Evolutionary conservation across 306 rosid genomes (phyloP).

Genomic region (Potentilla sterilis): DNA sequence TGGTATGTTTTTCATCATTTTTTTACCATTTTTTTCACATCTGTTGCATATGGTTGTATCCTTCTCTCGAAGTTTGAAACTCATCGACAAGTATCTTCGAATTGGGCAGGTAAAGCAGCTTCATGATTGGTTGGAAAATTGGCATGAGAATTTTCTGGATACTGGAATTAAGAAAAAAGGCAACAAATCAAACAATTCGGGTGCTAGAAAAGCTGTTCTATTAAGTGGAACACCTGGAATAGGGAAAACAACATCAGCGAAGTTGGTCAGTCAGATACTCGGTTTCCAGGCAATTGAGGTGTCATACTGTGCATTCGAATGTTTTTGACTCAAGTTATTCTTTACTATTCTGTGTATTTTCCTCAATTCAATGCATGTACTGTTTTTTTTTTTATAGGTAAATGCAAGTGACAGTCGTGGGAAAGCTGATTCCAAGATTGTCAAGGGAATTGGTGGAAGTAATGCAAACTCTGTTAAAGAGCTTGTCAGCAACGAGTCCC

Average conservation of each 20-base stretch:
- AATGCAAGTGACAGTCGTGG: constrained; percentile 98
- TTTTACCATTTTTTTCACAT: constrained; percentile 8
- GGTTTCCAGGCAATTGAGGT: constrained; percentile 90
- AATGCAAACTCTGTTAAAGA: constrained; percentile 84
- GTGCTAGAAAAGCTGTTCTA: constrained; percentile 71
- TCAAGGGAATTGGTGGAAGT: constrained; percentile 88
- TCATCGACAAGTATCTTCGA: background rate
- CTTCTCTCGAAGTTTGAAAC: constrained; percentile 14
- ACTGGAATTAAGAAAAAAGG: constrained; percentile 59
- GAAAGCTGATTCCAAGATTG: constrained; percentile 89
- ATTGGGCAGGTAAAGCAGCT: constrained; percentile 73
- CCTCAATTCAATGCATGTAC: background rate
- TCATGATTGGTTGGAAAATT: constrained; percentile 78
- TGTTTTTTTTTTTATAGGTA: constrained; percentile 47
- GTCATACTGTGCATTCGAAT: background rate
- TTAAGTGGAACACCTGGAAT: constrained; percentile 96
- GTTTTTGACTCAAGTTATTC: background rate
- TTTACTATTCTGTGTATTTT: background rate
- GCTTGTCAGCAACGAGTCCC: constrained; percentile 62
- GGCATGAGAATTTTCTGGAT: constrained; percentile 81
- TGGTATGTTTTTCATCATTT: constrained; percentile 51
- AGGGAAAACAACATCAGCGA: constrained; percentile 97
- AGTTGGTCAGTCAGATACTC: constrained; percentile 86
- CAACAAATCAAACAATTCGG: constrained; percentile 58
- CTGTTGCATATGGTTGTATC: constrained; percentile 6